phyloP scores from a whole-genome alignment of 805 yeast genomes.

The Brettanomyces custersianus region DNA sequence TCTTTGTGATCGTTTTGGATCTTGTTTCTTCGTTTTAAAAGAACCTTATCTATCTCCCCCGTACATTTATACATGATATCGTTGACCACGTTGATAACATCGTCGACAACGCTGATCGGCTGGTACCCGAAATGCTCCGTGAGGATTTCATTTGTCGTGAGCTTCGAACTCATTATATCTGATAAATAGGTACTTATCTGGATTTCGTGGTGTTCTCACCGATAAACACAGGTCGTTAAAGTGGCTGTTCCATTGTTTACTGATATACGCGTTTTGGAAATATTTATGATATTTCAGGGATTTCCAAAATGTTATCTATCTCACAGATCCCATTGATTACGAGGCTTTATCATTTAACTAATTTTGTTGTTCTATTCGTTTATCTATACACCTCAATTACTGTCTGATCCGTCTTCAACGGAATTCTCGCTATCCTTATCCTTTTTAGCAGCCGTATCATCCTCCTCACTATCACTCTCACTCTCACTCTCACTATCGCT shows the following conservation, averaged over 20 bases:
- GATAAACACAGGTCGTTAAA: no score
- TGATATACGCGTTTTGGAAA: no score
- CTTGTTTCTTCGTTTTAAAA: slow-evolving; percentile 29
- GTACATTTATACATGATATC: slow-evolving; percentile 77
- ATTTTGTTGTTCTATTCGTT: neutral
- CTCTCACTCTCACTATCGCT: slow-evolving; percentile 3
- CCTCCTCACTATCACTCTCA: neutral
- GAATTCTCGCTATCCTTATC: slow-evolving; percentile 13
- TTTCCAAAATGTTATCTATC: no score
- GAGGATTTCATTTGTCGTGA: slow-evolving; percentile 36
- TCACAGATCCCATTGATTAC: no score
- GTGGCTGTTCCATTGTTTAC: no score
- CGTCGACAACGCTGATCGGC: slow-evolving; percentile 76
- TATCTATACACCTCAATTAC: neutral
- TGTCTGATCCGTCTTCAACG: neutral
- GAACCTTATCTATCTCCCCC: slow-evolving; percentile 62
- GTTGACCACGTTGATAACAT: slow-evolving; percentile 80
- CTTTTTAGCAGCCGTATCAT: slow-evolving; percentile 10
- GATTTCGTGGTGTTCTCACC: no score
- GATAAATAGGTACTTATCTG: no score
- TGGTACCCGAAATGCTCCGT: slow-evolving; percentile 85
- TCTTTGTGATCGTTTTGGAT: slow-evolving; percentile 7
- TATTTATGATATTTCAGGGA: no score
- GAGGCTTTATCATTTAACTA: neutral
- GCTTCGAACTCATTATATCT: neutral